Evolutionary conservation across 768 basidiomycete genomes (phyloP), one percentile per base, ranked within the genome.

Genomic region (Agrocybe pediades): DNA sequence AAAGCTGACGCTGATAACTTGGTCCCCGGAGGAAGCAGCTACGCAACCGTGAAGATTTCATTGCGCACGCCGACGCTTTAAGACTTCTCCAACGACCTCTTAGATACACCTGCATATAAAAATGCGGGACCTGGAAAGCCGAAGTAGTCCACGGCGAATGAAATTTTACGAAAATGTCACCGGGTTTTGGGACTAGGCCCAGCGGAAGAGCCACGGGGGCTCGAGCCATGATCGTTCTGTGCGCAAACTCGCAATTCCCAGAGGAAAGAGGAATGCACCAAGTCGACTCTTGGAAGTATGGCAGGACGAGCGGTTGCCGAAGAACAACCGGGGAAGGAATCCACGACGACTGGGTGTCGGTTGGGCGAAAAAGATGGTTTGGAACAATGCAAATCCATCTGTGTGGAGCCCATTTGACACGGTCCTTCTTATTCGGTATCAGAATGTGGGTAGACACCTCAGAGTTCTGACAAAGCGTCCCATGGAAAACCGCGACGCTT

Each of bases 31-130:
- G 30, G 19, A 41, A 44, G 60, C 55, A 47, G 53, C 69, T 73
- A 72, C 77, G 71, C 65, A 71, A 80, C 82, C 82, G 83, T 75
- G 78, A 63, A 65, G 65, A 63, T 79, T 80, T 81, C 66, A 74
- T 72, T 75, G 79, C 77, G 79, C 69, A 59, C 69, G 67, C 70
- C 74, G 69, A 70, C 79, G 74, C 75, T 84, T 83, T 58, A 74
- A 76, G 69, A 69, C 74, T 72, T 72, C 74, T 51, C 61, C 74
- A 61, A 62, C 57, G 52, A 58, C 51, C 44, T 52, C 55, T 68
- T 55, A 43, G 49, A 56, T 24, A 50, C 46, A 24, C 41, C 43
- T 43, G 19, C 5, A 45, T 41, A 60, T 41, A 54, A 61, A 59
- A 60, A 49, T 52, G 62, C 65, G 59, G n/a, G n/a, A n/a, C n/a